A percentile compares a stretch with the other conserved stretches of the same genome.
These are phyloP conservation scores for Juglanconis sp. DNA, from an alignment of 2,329 filamentous ascomycete genomes.

Conservation along the genomic window DNA sequence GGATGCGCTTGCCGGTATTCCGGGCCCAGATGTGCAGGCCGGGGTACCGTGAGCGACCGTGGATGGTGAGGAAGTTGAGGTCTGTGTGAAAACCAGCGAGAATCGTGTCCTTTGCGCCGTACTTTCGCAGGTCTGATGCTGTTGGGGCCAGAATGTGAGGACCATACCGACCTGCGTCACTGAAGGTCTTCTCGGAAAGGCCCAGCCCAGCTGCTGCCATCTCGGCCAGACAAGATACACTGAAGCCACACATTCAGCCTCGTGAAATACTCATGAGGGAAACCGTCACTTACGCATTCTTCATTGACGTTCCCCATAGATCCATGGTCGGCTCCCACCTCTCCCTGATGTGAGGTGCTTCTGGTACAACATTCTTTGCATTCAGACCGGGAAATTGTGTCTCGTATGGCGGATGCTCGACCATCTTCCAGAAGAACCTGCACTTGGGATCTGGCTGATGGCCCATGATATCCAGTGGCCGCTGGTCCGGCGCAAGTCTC, in stretches of 20 bases:
- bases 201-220: constrained; percentile 58
- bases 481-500: constrained; percentile 51
- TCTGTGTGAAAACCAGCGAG: constrained; percentile 63
- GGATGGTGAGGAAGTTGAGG: constrained; percentile 63
- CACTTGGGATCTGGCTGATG: constrained; percentile 60
- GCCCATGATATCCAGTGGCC: constrained; percentile 55
- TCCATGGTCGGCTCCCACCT: constrained; percentile 55
- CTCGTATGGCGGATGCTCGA: constrained; percentile 49
- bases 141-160: constrained; percentile 61
- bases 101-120: constrained; percentile 54
- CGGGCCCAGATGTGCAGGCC: constrained; percentile 62
- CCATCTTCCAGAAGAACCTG: constrained; percentile 62
- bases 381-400: constrained; percentile 56
- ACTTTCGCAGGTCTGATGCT: constrained; percentile 53
- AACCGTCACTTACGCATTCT: constrained; percentile 46
- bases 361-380: constrained; percentile 52
- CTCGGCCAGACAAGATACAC: constrained; percentile 54
- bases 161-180: constrained; percentile 53
- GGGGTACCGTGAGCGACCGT: constrained; percentile 60
- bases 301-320: constrained; percentile 58
- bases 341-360: constrained; percentile 43
- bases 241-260: constrained; percentile 20
- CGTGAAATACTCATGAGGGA: background rate
- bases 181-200: constrained; percentile 50
- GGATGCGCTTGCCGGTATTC: constrained; percentile 57